Percentiles rank a stretch among this genome's conserved stretches.
Conservation (phyloP, 78 protist genomes). For the Emiliania huxleyi region DNA sequence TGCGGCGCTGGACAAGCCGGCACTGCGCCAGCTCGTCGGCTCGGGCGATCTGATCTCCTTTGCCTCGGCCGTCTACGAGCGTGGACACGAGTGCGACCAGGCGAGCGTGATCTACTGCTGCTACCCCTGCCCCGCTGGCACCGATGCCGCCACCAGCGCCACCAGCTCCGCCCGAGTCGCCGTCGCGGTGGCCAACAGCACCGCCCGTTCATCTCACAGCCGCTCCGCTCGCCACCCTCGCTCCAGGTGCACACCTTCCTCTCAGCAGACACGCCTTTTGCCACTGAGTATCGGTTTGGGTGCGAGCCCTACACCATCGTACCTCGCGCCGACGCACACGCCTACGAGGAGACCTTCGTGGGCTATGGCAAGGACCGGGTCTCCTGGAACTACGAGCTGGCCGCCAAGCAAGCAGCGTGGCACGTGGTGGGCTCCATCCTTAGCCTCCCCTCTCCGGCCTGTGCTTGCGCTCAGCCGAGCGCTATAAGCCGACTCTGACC, state of each 20-base stretch:
- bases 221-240: too few species aligned
- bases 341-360: conserved; percentile 1
- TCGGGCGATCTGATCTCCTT: not conserved
- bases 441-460: too few species aligned
- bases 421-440: too few species aligned
- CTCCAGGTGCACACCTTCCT: not conserved
- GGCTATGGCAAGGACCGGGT: conserved; percentile 22
- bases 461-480: too few species aligned
- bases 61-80: not conserved
- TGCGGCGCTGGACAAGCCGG: not conserved
- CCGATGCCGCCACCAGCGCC: too few species aligned
- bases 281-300: not conserved
- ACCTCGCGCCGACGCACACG: not conserved
- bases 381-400: conserved; percentile 14
- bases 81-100: conserved; percentile 4
- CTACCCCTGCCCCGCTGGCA: too few species aligned
- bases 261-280: not conserved
- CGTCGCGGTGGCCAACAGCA: too few species aligned
- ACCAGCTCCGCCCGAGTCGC: too few species aligned
- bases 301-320: conserved; percentile 3
- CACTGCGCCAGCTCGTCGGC: not conserved
- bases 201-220: too few species aligned
- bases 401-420: not conserved
- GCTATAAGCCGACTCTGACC: too few species aligned
- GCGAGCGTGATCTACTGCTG: too few species aligned